These are phyloP conservation scores for Juncus effusus DNA, from an alignment of 176 grass and related monocot species.

Conservation along the genomic window DNA sequence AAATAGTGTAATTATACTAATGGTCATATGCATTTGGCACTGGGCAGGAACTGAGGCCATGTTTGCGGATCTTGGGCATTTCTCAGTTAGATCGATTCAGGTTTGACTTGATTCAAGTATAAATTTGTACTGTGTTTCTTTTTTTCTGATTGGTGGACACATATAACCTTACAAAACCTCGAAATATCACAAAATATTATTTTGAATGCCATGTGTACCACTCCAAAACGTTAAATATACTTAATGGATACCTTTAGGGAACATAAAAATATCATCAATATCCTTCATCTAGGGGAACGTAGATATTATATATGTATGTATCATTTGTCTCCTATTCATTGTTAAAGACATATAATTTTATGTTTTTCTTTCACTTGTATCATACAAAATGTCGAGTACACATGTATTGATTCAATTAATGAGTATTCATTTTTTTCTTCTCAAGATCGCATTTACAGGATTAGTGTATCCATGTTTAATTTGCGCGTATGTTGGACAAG, in stretches of 20 bases:
- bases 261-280: too few relatives aligned
- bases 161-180: too few relatives aligned
- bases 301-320: too few relatives aligned
- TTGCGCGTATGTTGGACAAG: constrained; percentile 72
- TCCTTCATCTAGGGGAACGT: too few relatives aligned
- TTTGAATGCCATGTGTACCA: too few relatives aligned
- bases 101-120: constrained; percentile 23
- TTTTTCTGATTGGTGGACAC: neutral
- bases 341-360: neutral
- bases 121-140: neutral
- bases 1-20: constrained; percentile 2
- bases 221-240: too few relatives aligned
- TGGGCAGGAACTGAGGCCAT: constrained; percentile 69
- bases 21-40: neutral
- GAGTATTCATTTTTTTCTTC: neutral
- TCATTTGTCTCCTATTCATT: too few relatives aligned
- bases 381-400: neutral
- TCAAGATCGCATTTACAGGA: constrained; percentile 60
- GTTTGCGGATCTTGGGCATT: constrained; percentile 85
- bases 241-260: too few relatives aligned
- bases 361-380: neutral
- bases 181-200: too few relatives aligned
- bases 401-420: constrained; percentile 4
- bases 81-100: constrained; percentile 72
- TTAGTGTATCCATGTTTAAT: constrained; percentile 62